These are phyloP conservation scores for Pisolithus thermaeus DNA, from an alignment of 1,284 basidiomycete genomes.

Conservation along the genomic window DNA sequence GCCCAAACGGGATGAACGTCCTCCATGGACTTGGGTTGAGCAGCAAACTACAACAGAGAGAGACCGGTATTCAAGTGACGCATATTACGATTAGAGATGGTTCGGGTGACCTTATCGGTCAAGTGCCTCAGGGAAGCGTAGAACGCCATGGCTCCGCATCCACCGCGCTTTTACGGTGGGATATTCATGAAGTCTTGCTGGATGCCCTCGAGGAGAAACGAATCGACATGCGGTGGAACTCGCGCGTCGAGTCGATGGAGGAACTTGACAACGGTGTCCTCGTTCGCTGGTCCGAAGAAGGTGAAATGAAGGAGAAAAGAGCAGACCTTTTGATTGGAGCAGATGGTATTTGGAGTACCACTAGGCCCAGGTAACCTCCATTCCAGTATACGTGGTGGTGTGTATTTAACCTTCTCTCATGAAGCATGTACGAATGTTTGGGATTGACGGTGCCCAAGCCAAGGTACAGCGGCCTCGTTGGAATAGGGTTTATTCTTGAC, in stretches of 20 bases:
- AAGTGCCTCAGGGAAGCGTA: slow-evolving; percentile 22
- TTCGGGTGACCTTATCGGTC: slow-evolving; percentile 19
- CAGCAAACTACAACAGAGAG: slow-evolving; percentile 17
- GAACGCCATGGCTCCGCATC: slow-evolving; percentile 27
- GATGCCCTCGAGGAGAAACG: slow-evolving; percentile 20
- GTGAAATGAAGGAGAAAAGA: slow-evolving; percentile 16
- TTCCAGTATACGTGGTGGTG: not conserved
- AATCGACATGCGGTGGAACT: slow-evolving; percentile 21
- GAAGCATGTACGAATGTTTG: slow-evolving; percentile 23
- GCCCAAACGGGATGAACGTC: slow-evolving; percentile 27
- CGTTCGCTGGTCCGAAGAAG: slow-evolving; percentile 24
- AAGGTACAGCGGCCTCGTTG: slow-evolving; percentile 27
- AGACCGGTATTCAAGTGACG: slow-evolving; percentile 17
- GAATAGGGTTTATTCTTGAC: slow-evolving; percentile 18
- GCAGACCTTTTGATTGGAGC: slow-evolving; percentile 28
- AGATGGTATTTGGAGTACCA: slow-evolving; percentile 29
- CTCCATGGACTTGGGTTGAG: slow-evolving; percentile 24
- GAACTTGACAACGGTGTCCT: slow-evolving; percentile 21
- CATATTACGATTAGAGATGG: slow-evolving; percentile 19
- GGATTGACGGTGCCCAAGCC: slow-evolving; percentile 16
- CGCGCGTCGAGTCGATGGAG: slow-evolving; percentile 21
- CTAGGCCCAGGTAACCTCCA: slow-evolving; percentile 18
- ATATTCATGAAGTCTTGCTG: slow-evolving; percentile 26
- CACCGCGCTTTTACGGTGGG: slow-evolving; percentile 24
- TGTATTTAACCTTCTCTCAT: slow-evolving; percentile 4